Evolutionary conservation across 805 yeast species (phyloP), one percentile per base, ranked within the genome.

Genomic region (Candida awuae): DNA sequence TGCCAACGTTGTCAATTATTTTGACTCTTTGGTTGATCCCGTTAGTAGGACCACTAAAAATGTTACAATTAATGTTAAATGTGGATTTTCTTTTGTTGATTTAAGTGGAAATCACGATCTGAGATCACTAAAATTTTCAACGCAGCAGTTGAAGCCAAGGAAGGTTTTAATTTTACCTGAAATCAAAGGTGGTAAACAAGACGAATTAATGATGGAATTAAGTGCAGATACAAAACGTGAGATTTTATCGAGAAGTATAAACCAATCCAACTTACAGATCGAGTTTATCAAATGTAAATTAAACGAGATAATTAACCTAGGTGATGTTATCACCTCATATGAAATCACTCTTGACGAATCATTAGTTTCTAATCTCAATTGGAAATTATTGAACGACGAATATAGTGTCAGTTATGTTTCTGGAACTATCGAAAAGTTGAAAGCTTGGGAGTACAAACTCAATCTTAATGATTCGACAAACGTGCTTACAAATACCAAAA

Each of bases 381-480:
- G 98, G 98, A 95, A 88, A 55, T 71, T 70, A 37, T 74, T 88
- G 42, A 77, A 81, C 25, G 90, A 88, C 28, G 86, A 85, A 10
- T 83, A 78, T 55, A 71, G 83, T 14, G 78, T 90, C 22, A 86
- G 97, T 0, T 88, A 85, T 51, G 80, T 90, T 7, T 65, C 70
- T 31, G 97, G 97, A 29, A 75, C 71, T 45, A 62, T 82, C 19
- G 38, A 39, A 12, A 50, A 49, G 15, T 16, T 39, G 5, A 37
- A 38, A 8, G 43, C 46, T 15, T 51, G 42, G 25, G 47, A 44
- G 16, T 47, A 32, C 30, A 45, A 37, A 37, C 29, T 44, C 20
- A 40, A 21, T 18, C 7, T 13, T 30, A 17, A 10, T 15, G 14
- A 13, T 9, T 32, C 31, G 30, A 8, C 26, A 14, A 17, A 17